Conservation (phyloP, 2,329 filamentous ascomycete genomes). For the Trichophyton equinum region DNA sequence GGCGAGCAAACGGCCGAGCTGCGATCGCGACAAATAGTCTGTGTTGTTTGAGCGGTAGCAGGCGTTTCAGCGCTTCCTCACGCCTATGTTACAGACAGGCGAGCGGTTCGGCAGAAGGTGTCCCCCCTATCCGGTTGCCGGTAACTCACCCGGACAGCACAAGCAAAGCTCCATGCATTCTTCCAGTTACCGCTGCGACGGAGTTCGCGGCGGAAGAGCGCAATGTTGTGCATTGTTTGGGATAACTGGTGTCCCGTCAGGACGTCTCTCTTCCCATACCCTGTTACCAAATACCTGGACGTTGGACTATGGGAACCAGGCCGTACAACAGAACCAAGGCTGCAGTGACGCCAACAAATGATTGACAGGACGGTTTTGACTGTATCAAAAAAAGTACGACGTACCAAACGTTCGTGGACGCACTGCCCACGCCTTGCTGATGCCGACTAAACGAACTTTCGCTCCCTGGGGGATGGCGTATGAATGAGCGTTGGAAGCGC, state of each 20-base stretch:
- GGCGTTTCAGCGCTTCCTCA: background rate
- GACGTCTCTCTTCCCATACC: background rate
- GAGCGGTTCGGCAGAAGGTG: no score
- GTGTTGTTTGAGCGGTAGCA: background rate
- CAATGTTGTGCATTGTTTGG: background rate
- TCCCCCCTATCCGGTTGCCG: no score
- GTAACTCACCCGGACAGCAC: no score
- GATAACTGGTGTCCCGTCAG: background rate
- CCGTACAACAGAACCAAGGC: background rate
- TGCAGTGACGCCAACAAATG: background rate
- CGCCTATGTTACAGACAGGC: background rate
- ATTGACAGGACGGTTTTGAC: background rate
- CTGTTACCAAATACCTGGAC: background rate
- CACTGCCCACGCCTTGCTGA: background rate
- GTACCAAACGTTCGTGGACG: background rate
- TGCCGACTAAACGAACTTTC: background rate
- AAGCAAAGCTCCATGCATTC: background rate
- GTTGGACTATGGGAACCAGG: background rate
- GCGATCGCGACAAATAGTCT: background rate
- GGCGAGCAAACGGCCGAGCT: background rate
- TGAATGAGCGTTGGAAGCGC: slow-evolving; percentile 1
- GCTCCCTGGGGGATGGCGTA: background rate
- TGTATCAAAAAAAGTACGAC: background rate
- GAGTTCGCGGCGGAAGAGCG: background rate
- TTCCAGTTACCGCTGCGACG: background rate